Evolutionary conservation across 2,329 filamentous ascomycete genomes (phyloP), one percentile per base, ranked within the genome.

Genomic region (Colletotrichum higginsianum): DNA sequence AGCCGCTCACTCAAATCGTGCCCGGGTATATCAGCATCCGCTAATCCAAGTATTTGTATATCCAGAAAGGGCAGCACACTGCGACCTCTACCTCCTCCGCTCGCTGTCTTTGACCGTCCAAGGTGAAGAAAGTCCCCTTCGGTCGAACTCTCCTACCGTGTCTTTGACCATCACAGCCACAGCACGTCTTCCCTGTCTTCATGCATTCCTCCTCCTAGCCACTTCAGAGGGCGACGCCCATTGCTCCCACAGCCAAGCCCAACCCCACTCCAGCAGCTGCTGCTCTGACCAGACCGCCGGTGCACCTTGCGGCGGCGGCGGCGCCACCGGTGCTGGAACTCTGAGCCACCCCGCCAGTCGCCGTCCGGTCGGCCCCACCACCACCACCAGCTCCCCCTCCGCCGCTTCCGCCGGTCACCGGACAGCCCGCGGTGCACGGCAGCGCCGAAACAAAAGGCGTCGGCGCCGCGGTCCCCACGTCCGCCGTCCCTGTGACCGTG

Each of bases 371-470:
- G 40, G 61, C 44, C 49, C 58, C 65, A 13, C 42, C 52, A 13
- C 42, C 52, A 18, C 55, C 7, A 30, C 56, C 55, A 30, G 61
- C 44, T 44, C 58, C 65, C 9, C 50, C 52, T 16, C 55, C 55
- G 23, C 38, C n/a, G 16, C 57, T 49, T n/a, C 46, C 60, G 49
- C 61, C 79, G 1, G 79, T 77, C 16, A 79, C 79, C 3, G 82
- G 80, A 60, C 84, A 86, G 67, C 78, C 73, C 7, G 73, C 74
- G 0, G 82, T 84, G 68, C 84, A 87, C 0, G 85, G 84, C 66
- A 86, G 78, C 3, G 79, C 81, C 0, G 79, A 81, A 0, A 82
- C 83, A 69, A 86, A 87, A 3, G 84, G 81, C 9, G 77, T 75
- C 44, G 84, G 80, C 2, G 80, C 80, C n/a, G 76, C 75, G 1